Base-by-base conservation (phyloP, 116 monocot genomes). In the Posidonia oceanica region DNA sequence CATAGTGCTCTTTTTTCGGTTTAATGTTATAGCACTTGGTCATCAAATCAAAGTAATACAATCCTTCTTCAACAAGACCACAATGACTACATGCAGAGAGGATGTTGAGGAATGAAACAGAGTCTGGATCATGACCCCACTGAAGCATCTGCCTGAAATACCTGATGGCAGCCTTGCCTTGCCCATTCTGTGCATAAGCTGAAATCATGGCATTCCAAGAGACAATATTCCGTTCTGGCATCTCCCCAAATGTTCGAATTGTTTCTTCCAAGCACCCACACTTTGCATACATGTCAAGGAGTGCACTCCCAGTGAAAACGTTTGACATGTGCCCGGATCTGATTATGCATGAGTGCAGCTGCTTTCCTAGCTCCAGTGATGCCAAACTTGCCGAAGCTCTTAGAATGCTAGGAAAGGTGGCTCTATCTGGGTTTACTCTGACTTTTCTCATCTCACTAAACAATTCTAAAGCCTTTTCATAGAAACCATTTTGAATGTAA, bases 51-150 rank as follows among this genome's bases (percentile, higher is more conserved):
- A 97, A 97, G 55, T 60, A 80, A 16, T 29, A 14, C 20, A 87
- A 42, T 3, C 97, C 92, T 80, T 87, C 75, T 4, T 87, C 80
- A 0, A 85, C 81, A 13, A 92, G 80, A n/a, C 93, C 93, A 4
- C 57, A 72, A 71, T 97, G 97, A 75, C 82, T 87, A 59, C 97
- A 97, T 13, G 87, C 97, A 3, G 81, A 82, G 7, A 97, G 75
- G 61, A 87, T 65, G 40, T 65, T 61, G 38, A 78, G 72, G 18
- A 78, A 71, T 15, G 72, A 67, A 22, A 78, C 72, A 0, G 67
- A 72, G 64, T 84, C 84, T 1, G 85, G 88, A 14, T 18, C 37
- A 39, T 73, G 68, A 4, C 80, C 76, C n/a, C 54, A 68, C 1
- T 64, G 63, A n/a, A 74, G 13, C 83, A 88, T 85, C 51, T 63